Conservation (phyloP, 306 rosid genomes). For the Glycyrrhiza uralensis region DNA sequence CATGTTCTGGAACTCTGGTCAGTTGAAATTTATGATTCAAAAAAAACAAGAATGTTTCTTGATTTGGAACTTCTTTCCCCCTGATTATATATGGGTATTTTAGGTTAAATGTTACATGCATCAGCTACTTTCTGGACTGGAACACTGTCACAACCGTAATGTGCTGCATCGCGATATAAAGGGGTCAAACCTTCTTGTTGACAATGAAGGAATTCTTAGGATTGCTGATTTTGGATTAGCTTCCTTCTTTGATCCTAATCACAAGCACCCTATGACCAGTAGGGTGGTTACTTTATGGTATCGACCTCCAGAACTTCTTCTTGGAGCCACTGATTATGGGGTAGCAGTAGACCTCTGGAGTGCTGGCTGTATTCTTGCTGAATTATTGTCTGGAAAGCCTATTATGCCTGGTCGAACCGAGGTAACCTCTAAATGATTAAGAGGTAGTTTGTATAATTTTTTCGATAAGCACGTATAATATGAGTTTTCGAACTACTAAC, state of each 20-base stretch:
- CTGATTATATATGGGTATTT: conserved; percentile 29
- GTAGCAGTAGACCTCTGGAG: conserved; percentile 94
- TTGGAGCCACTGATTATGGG: conserved; percentile 86
- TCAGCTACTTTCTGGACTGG: conserved; percentile 83
- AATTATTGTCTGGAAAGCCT: conserved; percentile 83
- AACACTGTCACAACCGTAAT: conserved; percentile 74
- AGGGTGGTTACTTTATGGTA: conserved; percentile 94
- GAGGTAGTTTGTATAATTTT: too few relatives aligned
- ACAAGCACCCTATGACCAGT: conserved; percentile 89
- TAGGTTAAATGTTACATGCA: conserved; percentile 89
- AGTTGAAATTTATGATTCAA: conserved; percentile 5
- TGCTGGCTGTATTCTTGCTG: conserved; percentile 94
- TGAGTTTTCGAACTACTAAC: too few relatives aligned
- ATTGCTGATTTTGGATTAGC: conserved; percentile 97
- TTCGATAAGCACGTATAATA: too few relatives aligned
- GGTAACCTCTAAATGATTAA: conserved; percentile 54
- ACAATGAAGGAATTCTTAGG: conserved; percentile 72
- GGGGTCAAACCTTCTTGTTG: conserved; percentile 89
- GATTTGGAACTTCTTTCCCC: conserved; percentile 15
- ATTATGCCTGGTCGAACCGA: conserved; percentile 96
- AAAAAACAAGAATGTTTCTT: not conserved
- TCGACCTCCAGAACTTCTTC: conserved; percentile 89
- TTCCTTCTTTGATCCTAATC: conserved; percentile 77
- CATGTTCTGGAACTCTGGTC: not conserved
- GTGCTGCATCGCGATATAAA: conserved; percentile 88